These are phyloP conservation scores for Boletus bicolor DNA, from an alignment of 768 basidiomycete genomes.

Conservation along the genomic window DNA sequence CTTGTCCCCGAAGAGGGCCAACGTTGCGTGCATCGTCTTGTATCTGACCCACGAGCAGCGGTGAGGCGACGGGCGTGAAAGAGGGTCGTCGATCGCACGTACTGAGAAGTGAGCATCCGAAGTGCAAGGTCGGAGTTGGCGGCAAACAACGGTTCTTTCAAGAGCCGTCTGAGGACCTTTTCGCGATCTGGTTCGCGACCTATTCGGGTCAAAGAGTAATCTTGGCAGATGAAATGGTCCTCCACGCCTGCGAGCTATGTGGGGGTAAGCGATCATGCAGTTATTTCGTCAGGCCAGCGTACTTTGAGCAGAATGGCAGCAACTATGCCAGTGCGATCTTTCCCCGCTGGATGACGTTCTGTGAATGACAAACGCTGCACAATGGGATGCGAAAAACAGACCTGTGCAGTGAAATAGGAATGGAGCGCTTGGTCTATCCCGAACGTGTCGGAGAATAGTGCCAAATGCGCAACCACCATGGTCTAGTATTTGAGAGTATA, in stretches of 20 bases:
- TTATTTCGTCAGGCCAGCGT: slow-evolving; percentile 1
- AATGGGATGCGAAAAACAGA: slow-evolving; percentile 12
- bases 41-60: slow-evolving; percentile 38
- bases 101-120: slow-evolving; percentile 85
- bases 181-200: slow-evolving; percentile 77
- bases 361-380: neutral
- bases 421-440: slow-evolving; percentile 62
- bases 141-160: slow-evolving; percentile 70
- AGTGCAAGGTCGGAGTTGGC: slow-evolving; percentile 70
- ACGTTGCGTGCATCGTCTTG: slow-evolving; percentile 75
- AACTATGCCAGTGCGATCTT: slow-evolving; percentile 76
- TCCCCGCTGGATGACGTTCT: slow-evolving; percentile 50
- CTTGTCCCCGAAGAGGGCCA: slow-evolving; percentile 54
- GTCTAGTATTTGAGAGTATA: slow-evolving; percentile 80
- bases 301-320: slow-evolving; percentile 74
- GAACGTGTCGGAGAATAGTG: slow-evolving; percentile 67
- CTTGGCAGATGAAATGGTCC: slow-evolving; percentile 59
- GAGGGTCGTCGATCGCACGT: neutral
- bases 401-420: slow-evolving; percentile 78
- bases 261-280: neutral
- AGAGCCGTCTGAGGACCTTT: slow-evolving; percentile 63
- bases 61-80: neutral
- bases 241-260: slow-evolving; percentile 69
- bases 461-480: slow-evolving; percentile 67
- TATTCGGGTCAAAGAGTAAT: slow-evolving; percentile 75